A percentile compares a stretch with the other conserved stretches of the same genome.
phyloP scores from a whole-genome alignment of 768 basidiomycete species.

The Kwoniella mangroviensis region DNA sequence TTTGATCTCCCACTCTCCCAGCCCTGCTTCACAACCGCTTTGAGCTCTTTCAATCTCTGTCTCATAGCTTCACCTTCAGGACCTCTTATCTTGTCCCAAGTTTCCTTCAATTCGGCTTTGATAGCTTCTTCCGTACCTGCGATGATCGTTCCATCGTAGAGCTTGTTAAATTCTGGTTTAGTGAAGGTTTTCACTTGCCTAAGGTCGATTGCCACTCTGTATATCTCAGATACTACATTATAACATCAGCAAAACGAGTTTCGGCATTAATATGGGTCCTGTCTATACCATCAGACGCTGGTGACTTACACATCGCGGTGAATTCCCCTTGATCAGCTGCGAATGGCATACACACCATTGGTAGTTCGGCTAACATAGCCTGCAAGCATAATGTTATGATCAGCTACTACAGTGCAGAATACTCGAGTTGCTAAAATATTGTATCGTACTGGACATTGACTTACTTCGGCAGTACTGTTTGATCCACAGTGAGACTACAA shows the following conservation, averaged over 20 bases:
- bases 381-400: neutral
- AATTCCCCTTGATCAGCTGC: slow-evolving; percentile 43
- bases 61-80: slow-evolving; percentile 29
- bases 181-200: slow-evolving; percentile 40
- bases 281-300: neutral
- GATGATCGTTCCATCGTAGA: slow-evolving; percentile 36
- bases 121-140: slow-evolving; percentile 43
- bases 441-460: neutral
- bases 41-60: slow-evolving; percentile 30
- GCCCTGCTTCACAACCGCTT: slow-evolving; percentile 15
- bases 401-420: neutral
- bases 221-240: slow-evolving; percentile 24
- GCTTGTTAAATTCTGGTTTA: slow-evolving; percentile 23
- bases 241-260: slow-evolving; percentile 2
- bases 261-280: neutral
- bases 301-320: slow-evolving; percentile 27
- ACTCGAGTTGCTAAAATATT: neutral
- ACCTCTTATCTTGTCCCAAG: slow-evolving; percentile 28
- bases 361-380: slow-evolving; percentile 28
- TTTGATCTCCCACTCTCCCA: slow-evolving; percentile 24
- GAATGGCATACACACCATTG: slow-evolving; percentile 36
- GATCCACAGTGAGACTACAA: slow-evolving; percentile 35
- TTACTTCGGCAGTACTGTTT: slow-evolving; percentile 36
- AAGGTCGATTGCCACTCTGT: slow-evolving; percentile 32
- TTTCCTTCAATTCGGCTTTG: slow-evolving; percentile 32